Conservation (phyloP, 2,329 filamentous ascomycete species). For the Colletotrichum spinosum region DNA sequence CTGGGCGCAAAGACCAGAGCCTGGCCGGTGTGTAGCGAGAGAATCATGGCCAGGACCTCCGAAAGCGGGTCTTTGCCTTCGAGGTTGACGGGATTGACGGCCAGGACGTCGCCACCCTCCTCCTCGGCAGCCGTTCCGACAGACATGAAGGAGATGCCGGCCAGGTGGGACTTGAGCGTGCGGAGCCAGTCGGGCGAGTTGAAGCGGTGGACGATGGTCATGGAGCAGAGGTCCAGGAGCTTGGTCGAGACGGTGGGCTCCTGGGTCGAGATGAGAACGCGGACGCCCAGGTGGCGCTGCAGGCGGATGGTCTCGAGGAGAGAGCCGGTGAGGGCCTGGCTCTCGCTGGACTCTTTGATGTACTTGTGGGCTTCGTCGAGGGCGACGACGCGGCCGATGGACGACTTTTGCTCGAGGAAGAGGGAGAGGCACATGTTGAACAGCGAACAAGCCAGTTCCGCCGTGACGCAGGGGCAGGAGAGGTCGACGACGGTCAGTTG, state of each 20-base stretch:
- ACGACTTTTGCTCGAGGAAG: slow-evolving; percentile 67
- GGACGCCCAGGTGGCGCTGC: slow-evolving; percentile 75
- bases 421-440: slow-evolving; percentile 79
- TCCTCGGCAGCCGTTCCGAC: slow-evolving; percentile 20
- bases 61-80: slow-evolving; percentile 40
- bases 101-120: not conserved
- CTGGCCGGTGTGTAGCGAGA: slow-evolving; percentile 56
- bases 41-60: slow-evolving; percentile 56
- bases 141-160: slow-evolving; percentile 41
- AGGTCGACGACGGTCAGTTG: slow-evolving; percentile 77
- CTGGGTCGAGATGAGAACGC: slow-evolving; percentile 80
- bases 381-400: slow-evolving; percentile 70
- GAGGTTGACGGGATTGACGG: slow-evolving; percentile 30
- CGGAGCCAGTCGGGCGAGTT: slow-evolving; percentile 53
- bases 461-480: slow-evolving; percentile 76
- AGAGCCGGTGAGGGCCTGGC: slow-evolving; percentile 68
- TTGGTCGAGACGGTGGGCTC: slow-evolving; percentile 78
- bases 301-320: slow-evolving; percentile 74
- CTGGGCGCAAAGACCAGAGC: slow-evolving; percentile 60
- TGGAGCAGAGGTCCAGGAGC: slow-evolving; percentile 77
- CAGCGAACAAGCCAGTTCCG: slow-evolving; percentile 74
- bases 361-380: slow-evolving; percentile 86
- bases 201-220: slow-evolving; percentile 81
- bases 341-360: slow-evolving; percentile 68
- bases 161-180: slow-evolving; percentile 44